These are phyloP conservation scores for Aspergillus glaucus DNA, from an alignment of 2,329 filamentous ascomycete genomes.

Conservation along the genomic window DNA sequence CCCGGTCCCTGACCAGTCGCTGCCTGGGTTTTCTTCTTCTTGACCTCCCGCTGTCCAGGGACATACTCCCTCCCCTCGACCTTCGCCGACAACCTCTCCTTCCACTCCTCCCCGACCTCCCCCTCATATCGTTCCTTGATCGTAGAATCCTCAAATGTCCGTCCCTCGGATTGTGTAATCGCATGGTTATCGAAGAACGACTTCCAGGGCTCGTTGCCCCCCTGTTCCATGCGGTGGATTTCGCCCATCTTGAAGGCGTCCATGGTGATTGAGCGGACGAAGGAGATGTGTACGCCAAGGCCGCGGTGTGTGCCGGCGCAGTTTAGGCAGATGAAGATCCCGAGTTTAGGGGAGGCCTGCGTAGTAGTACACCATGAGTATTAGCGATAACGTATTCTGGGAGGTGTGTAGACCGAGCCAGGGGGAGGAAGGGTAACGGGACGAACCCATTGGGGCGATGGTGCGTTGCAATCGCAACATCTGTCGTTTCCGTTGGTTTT, in stretches of 20 bases:
- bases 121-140: conserved; percentile 87
- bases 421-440: not conserved
- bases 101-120: conserved; percentile 90
- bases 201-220: conserved; percentile 83
- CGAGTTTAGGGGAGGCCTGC: conserved; percentile 82
- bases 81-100: conserved; percentile 79
- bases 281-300: conserved; percentile 95
- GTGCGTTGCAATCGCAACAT: conserved; percentile 93
- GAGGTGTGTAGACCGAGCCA: not conserved
- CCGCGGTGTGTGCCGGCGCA: conserved; percentile 93
- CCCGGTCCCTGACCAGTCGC: conserved; percentile 13
- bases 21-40: conserved; percentile 31
- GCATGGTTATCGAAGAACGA: conserved; percentile 74
- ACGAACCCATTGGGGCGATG: conserved; percentile 92
- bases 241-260: conserved; percentile 93
- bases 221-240: conserved; percentile 86
- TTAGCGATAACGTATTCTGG: not conserved
- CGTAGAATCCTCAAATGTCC: conserved; percentile 77
- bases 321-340: conserved; percentile 95
- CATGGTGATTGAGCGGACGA: conserved; percentile 96
- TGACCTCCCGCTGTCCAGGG: conserved; percentile 56
- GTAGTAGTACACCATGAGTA: not conserved
- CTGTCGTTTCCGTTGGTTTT: conserved; percentile 81
- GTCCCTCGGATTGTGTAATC: conserved; percentile 59
- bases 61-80: conserved; percentile 85